Conservation (phyloP, 2,329 filamentous ascomycete genomes). For the Trichoderma asperellum region DNA sequence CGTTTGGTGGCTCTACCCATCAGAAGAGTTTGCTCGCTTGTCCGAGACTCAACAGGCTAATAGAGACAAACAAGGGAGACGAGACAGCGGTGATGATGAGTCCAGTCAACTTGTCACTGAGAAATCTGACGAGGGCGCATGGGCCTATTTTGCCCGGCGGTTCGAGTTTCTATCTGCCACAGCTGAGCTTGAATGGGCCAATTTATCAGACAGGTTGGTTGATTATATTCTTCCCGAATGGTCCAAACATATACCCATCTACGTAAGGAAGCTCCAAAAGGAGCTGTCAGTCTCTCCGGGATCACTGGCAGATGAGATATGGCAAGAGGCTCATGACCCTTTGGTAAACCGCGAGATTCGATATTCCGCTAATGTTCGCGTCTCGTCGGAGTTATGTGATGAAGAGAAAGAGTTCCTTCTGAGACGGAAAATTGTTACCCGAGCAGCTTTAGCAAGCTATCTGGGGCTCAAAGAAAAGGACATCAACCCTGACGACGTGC, state of each 20-base stretch:
- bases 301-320: conserved; percentile 89
- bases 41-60: conserved; percentile 31
- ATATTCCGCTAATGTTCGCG: conserved; percentile 78
- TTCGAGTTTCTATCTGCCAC: conserved; percentile 59
- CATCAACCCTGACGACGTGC: conserved; percentile 91
- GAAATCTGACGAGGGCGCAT: conserved; percentile 46
- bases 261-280: conserved; percentile 79
- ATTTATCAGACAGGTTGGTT: conserved; percentile 62
- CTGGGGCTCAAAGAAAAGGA: conserved; percentile 76
- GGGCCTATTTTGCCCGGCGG: conserved; percentile 51
- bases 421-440: conserved; percentile 69
- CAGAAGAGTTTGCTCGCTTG: conserved; percentile 48
- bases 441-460: conserved; percentile 78
- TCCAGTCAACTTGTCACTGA: conserved; percentile 23
- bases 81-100: conserved; percentile 29
- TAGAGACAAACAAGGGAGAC: conserved; percentile 30
- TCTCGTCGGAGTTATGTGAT: conserved; percentile 78
- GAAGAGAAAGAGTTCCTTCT: conserved; percentile 79
- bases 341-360: conserved; percentile 83
- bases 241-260: conserved; percentile 75
- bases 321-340: conserved; percentile 86
- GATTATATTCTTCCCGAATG: conserved; percentile 80
- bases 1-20: conserved; percentile 50
- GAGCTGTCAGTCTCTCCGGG: conserved; percentile 88
- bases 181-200: conserved; percentile 59